These are phyloP conservation scores for Suhomyces anneliseae DNA, from an alignment of 1,139 yeast species.

Conservation along the genomic window DNA sequence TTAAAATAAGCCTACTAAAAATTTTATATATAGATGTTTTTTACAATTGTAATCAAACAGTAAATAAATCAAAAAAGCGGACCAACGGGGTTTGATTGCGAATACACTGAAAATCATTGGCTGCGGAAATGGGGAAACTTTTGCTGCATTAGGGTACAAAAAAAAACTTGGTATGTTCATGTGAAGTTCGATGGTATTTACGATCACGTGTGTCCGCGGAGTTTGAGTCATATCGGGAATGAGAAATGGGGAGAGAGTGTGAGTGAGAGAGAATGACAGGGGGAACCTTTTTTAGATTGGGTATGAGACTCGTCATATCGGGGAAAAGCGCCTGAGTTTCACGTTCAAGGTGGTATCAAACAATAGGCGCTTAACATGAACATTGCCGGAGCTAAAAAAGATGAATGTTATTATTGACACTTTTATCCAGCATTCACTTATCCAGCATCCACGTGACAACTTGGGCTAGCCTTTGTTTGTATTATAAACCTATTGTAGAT, in stretches of 20 bases:
- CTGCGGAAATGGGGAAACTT: not conserved
- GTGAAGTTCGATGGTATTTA: not conserved
- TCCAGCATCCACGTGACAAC: too few species aligned
- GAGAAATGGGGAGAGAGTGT: too few species aligned
- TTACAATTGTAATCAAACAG: too few species aligned
- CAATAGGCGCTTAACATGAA: not conserved
- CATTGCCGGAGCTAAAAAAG: too few species aligned
- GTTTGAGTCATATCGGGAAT: not conserved
- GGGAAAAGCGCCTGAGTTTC: not conserved
- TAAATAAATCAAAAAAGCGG: too few species aligned
- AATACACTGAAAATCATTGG: slow-evolving; percentile 2
- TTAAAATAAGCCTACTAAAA: too few species aligned
- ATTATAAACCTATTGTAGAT: too few species aligned
- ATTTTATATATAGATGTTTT: too few species aligned
- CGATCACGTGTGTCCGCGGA: not conserved
- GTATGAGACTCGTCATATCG: not conserved
- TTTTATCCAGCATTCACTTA: too few species aligned
- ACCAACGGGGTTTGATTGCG: slow-evolving; percentile 1
- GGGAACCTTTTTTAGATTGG: too few species aligned
- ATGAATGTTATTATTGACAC: too few species aligned
- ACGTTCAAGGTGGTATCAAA: not conserved
- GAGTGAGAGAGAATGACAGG: not conserved
- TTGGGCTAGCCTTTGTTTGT: too few species aligned
- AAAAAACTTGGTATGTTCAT: not conserved
- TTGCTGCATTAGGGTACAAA: not conserved